These are phyloP conservation scores for Coemansia javaensis DNA, from an alignment of 192 early-diverging fungal genomes.

Conservation along the genomic window DNA sequence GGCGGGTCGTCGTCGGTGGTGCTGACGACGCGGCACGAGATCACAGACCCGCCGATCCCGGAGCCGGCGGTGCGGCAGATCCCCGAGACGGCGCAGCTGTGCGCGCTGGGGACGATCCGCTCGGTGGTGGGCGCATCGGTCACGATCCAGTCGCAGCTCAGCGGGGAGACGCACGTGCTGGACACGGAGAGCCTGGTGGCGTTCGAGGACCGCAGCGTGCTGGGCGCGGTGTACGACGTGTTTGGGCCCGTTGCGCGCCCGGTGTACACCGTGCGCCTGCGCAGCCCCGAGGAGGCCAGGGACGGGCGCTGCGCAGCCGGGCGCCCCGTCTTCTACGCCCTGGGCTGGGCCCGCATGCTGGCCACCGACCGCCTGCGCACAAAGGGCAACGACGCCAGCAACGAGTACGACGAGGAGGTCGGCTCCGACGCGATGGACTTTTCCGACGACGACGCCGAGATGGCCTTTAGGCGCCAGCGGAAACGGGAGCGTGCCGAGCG, in stretches of 20 bases:
- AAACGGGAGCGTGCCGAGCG: slow-evolving; percentile 39
- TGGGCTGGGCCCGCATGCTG: slow-evolving; percentile 60
- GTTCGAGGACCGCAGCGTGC: slow-evolving; percentile 54
- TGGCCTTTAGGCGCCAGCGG: slow-evolving; percentile 54
- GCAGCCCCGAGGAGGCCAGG: slow-evolving; percentile 58
- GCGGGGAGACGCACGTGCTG: slow-evolving; percentile 55
- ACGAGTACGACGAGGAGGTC: slow-evolving; percentile 89
- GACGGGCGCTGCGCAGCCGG: slow-evolving; percentile 36
- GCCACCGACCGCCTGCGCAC: slow-evolving; percentile 58
- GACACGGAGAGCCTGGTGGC: slow-evolving; percentile 73
- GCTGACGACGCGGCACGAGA: slow-evolving; percentile 56
- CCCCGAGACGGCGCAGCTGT: slow-evolving; percentile 51
- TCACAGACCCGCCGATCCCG: slow-evolving; percentile 50
- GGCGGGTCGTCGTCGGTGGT: too few relatives aligned
- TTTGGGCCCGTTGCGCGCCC: slow-evolving; percentile 87
- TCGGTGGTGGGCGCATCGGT: slow-evolving; percentile 68
- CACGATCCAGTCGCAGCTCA: slow-evolving; percentile 54
- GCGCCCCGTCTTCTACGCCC: slow-evolving; percentile 58
- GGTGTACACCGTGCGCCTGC: slow-evolving; percentile 77
- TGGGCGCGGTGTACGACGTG: slow-evolving; percentile 77
- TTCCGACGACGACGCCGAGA: slow-evolving; percentile 92
- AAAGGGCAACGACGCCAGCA: slow-evolving; percentile 91
- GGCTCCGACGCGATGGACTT: slow-evolving; percentile 81
- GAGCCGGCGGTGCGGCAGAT: slow-evolving; percentile 48
- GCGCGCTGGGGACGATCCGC: slow-evolving; percentile 61